A percentile compares a stretch with the other conserved stretches of the same genome.
phyloP scores from a whole-genome alignment of 331 rosid species.

The Quercus phellos region DNA sequence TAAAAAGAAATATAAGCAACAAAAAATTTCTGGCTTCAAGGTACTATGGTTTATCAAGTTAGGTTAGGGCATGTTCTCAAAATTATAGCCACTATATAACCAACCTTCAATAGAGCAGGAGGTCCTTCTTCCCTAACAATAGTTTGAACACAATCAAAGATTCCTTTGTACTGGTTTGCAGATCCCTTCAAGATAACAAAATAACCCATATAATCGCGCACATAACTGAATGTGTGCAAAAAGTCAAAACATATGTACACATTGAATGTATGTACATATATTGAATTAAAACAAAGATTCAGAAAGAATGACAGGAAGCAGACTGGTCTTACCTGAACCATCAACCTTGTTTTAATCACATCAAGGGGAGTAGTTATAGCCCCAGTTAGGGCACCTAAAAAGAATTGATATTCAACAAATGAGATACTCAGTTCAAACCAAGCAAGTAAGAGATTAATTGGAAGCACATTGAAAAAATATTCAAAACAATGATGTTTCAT shows the following conservation, averaged over 20 bases:
- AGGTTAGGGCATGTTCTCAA: too few relatives aligned
- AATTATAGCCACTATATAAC: background rate
- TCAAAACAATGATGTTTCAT: background rate
- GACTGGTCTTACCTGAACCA: conserved; percentile 69
- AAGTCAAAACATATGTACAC: background rate
- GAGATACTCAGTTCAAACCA: background rate
- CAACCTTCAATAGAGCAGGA: conserved; percentile 73
- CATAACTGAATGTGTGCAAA: conserved; percentile 15
- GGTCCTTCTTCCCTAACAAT: conserved; percentile 92
- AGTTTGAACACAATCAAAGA: conserved; percentile 88
- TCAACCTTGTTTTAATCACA: conserved; percentile 87
- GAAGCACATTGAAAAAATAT: background rate
- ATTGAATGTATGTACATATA: conserved; percentile 2
- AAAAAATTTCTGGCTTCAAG: background rate
- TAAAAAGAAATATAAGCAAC: background rate
- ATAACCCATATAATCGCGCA: conserved; percentile 18
- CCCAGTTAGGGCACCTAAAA: conserved; percentile 85
- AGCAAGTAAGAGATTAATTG: background rate
- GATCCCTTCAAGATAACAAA: conserved; percentile 56
- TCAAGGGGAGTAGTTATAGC: conserved; percentile 94
- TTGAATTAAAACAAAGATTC: background rate
- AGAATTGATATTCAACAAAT: background rate
- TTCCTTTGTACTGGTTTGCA: conserved; percentile 71
- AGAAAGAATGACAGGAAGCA: background rate
- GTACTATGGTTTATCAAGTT: background rate